phyloP scores from a whole-genome alignment of 1,284 basidiomycete species.

The Sanghuangporus baumii region DNA sequence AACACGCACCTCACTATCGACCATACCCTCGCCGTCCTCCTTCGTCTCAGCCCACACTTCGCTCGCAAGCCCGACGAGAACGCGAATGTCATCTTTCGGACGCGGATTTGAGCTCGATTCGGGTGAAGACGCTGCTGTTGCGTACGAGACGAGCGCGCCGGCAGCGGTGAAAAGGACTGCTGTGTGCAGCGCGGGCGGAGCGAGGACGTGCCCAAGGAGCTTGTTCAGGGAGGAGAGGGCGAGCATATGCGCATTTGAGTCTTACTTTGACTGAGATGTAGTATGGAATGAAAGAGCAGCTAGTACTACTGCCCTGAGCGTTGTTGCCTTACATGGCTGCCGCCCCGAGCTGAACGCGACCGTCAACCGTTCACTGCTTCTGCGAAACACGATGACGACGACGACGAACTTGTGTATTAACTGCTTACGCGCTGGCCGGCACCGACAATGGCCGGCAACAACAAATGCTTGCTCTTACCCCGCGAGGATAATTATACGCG shows the following conservation, averaged over 20 bases:
- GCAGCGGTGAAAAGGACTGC: conserved; percentile 56
- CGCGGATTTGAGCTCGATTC: conserved; percentile 23
- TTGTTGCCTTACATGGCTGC: not conserved
- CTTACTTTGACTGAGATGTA: not conserved
- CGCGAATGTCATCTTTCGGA: conserved; percentile 65
- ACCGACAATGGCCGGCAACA: not conserved
- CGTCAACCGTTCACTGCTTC: not conserved
- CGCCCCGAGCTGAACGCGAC: not conserved
- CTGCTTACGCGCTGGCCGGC: too few species aligned
- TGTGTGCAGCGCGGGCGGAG: conserved; percentile 51
- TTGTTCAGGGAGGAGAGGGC: conserved; percentile 55
- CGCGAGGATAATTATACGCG: not conserved
- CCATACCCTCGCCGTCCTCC: conserved; percentile 56
- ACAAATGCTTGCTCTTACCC: not conserved
- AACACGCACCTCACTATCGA: conserved; percentile 68
- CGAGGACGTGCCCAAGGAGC: conserved; percentile 50
- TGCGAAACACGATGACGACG: not conserved
- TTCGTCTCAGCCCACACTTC: conserved; percentile 72
- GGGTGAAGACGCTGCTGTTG: conserved; percentile 35
- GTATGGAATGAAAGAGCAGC: not conserved
- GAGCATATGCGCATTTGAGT: conserved; percentile 38
- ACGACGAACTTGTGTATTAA: not conserved
- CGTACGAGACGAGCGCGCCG: conserved; percentile 57
- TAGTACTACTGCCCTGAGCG: not conserved
- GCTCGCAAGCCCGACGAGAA: conserved; percentile 61